Conservation (phyloP, 1,284 basidiomycete species). For the Leucoagaricus sp. region DNA sequence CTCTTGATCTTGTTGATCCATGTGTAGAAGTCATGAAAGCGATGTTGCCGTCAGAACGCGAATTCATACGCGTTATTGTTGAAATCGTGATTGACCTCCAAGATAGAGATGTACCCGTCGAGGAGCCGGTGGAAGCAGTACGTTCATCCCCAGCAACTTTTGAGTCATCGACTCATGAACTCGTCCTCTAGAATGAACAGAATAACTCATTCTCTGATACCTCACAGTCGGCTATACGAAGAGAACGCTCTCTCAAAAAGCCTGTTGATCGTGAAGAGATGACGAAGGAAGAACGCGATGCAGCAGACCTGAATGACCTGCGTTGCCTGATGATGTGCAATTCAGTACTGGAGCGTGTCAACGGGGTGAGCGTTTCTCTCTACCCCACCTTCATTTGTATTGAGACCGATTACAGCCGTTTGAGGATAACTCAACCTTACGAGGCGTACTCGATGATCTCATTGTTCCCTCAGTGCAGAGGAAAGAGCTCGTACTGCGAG, state of each 20-base stretch:
- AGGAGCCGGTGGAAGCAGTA: conserved; percentile 31
- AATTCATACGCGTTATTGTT: conserved; percentile 92
- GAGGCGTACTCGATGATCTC: conserved; percentile 88
- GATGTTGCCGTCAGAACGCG: conserved; percentile 84
- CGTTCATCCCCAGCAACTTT: background rate
- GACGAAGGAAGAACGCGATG: conserved; percentile 56
- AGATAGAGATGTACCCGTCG: conserved; percentile 53
- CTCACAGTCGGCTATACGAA: conserved; percentile 33
- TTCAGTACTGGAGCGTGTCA: conserved; percentile 89
- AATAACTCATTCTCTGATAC: conserved; percentile 39
- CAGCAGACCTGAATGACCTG: conserved; percentile 75
- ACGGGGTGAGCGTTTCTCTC: conserved; percentile 59
- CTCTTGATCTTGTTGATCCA: conserved; percentile 75
- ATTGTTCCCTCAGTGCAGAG: conserved; percentile 90
- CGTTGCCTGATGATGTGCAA: conserved; percentile 89
- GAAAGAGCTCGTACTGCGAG: conserved; percentile 82
- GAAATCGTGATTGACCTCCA: conserved; percentile 90
- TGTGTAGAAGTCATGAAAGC: conserved; percentile 89
- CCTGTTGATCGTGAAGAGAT: conserved; percentile 50
- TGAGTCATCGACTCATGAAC: background rate
- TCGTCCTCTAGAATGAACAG: conserved; percentile 18
- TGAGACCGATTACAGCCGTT: conserved; percentile 56
- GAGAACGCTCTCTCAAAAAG: conserved; percentile 38
- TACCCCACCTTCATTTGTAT: background rate
- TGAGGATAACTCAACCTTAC: conserved; percentile 92